Base-by-base conservation (phyloP, 306 rosid species). In the Prunus mume region DNA sequence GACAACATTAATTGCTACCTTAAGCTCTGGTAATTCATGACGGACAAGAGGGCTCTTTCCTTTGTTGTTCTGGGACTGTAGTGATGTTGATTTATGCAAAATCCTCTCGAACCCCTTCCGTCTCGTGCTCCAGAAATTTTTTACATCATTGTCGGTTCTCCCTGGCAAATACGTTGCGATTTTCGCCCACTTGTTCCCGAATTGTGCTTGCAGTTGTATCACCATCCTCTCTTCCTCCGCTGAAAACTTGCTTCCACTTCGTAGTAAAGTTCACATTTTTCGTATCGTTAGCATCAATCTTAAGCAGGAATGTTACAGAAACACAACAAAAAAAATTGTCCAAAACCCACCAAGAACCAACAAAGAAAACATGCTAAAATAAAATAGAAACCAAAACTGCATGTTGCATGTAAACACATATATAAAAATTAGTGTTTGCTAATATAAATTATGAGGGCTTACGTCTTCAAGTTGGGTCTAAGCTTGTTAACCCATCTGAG, bases 151-250 rank as follows among this genome's bases (percentile, higher is more conserved):
- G 27, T 87, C 91, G 0, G 96, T 91, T 78, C 96, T 84, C 17
- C 90, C 96, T 9, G 57, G 69, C 80, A 91, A 79, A 81, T 84
- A 82, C 0, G 89, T 77, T 0, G 96, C 90, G 3, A 91, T 88
- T 75, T 87, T 85, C 1, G 91, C 89, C 90, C 96, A 91, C 61
- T 82, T 91, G 87, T 91, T 91, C 73, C 96, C 96, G 47, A 85
- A 78, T 45, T 85, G 68, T 12, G 78, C 86, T 62, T 91, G 96
- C 20, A 91, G 75, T 24, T 91, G 91, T 65, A 91, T 79, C 74
- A 85, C 91, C 85, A 76, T 12, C 65, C 86, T 85, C 74, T 85
- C 93, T 30, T 91, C 96, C 70, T 88, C 91, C 11, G 61, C 78
- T 12, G 90, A 73, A 85, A 91, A 87, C 83, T 87, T 88, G 88